These are phyloP conservation scores for Aspergillus sp. DNA, from an alignment of 2,329 filamentous ascomycete species.

Conservation along the genomic window DNA sequence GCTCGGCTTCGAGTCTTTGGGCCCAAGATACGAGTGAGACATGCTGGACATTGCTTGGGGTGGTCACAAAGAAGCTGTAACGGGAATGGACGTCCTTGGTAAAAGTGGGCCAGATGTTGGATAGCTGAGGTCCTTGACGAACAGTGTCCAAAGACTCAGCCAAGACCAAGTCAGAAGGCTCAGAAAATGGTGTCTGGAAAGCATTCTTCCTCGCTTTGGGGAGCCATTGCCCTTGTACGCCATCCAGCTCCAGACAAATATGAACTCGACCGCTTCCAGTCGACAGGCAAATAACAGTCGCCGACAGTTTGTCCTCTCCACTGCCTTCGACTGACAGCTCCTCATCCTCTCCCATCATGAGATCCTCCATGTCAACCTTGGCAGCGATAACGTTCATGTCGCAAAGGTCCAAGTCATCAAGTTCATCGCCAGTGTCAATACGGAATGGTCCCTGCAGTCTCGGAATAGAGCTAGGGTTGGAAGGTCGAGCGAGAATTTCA, in stretches of 20 bases:
- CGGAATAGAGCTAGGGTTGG: constrained; percentile 47
- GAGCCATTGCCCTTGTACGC: constrained; percentile 56
- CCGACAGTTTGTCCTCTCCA: constrained; percentile 45
- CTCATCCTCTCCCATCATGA: constrained; percentile 46
- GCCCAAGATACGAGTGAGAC: constrained; percentile 52
- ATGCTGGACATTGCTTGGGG: constrained; percentile 45
- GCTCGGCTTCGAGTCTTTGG: constrained; percentile 48
- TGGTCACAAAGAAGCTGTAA: constrained; percentile 53
- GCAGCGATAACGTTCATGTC: constrained; percentile 52
- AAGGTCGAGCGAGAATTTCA: constrained; percentile 51
- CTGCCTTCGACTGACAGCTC: constrained; percentile 34
- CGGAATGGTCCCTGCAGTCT: constrained; percentile 56
- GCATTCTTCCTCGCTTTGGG: constrained; percentile 38
- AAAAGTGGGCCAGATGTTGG: constrained; percentile 45
- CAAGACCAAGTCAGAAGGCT: constrained; percentile 36
- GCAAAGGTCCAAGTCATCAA: constrained; percentile 50
- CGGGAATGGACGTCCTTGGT: constrained; percentile 48
- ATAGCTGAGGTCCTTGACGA: constrained; percentile 15
- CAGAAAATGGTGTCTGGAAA: constrained; percentile 34
- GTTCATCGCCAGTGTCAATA: constrained; percentile 42
- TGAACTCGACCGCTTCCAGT: constrained; percentile 50
- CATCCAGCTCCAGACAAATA: constrained; percentile 53
- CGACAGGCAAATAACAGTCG: constrained; percentile 50
- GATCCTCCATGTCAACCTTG: constrained; percentile 44
- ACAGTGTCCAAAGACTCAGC: constrained; percentile 40